Base-by-base conservation (phyloP, 257 asterid species). In the Solanum medicagineum region DNA sequence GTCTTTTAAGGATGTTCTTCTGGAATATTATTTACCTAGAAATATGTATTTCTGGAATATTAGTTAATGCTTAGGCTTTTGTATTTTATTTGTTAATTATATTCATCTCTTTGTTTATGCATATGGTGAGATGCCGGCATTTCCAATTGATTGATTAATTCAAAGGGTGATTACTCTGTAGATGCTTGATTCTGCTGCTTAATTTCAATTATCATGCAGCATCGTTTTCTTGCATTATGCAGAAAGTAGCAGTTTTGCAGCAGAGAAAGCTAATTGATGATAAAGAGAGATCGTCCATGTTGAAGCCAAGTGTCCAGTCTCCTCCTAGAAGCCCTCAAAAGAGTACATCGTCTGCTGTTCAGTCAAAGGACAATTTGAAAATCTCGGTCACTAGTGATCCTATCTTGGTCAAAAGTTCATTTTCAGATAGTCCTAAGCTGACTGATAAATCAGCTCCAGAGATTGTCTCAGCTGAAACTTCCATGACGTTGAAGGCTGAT, bases 191-290 rank as follows among this genome's bases (percentile, higher is more conserved):
- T 69, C 10, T 69, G 29, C 40, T 22, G 9, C 36, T 69, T 26
- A 69, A n/a, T 69, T 69, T 17, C 79, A 69, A 69, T 69, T 19
- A 69, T 42, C 79, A 69, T 69, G 53, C 53, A 69, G 40, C 9
- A n/a, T 40, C 0, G 5, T 69, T 70, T 55, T 77, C 20, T 89
- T 90, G 24, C 89, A 87, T 66, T 44, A 85, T 71, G 36, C 86
- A 94, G 98, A 95, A 88, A 57, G 97, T 89, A 88, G 94, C 85
- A 65, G 88, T 81, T 62, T 81, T 92, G 70, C 66, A 83, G 24
- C 88, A 74, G 53, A 87, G 87, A 84, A 91, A 60, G 80, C 86
- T 75, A 19, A 60, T 85, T 63, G 54, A 66, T 13, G 90, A 70
- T 24, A 87, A 56, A 20, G 92, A 89, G 75, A 81, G 81, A 87